A percentile compares a stretch with the other conserved stretches of the same genome.
Conservation (phyloP, 305 asterid species). For the Euphrasia arctica region DNA sequence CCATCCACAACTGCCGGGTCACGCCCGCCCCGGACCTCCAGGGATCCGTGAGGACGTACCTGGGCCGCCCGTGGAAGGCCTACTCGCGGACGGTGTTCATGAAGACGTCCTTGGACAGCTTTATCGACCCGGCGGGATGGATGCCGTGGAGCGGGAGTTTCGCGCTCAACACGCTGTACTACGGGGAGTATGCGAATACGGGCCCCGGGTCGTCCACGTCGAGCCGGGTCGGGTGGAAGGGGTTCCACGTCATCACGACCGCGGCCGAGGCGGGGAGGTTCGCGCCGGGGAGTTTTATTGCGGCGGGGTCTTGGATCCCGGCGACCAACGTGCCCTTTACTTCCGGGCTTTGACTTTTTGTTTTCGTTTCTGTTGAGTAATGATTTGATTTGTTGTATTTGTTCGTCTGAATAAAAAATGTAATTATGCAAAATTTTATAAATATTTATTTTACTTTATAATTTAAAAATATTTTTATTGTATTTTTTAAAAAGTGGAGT, state of each 20-base stretch:
- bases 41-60: conserved; percentile 60
- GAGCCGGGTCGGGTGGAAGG: conserved; percentile 77
- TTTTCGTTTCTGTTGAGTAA: background rate
- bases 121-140: conserved; percentile 83
- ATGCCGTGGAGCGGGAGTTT: conserved; percentile 77
- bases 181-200: conserved; percentile 81
- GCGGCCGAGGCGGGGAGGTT: conserved; percentile 62
- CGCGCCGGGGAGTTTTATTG: conserved; percentile 65
- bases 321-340: conserved; percentile 65
- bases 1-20: conserved; percentile 57
- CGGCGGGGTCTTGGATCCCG: conserved; percentile 73
- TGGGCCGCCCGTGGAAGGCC: conserved; percentile 87
- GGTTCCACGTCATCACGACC: conserved; percentile 64
- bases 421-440: no score
- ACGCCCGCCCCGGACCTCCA: conserved; percentile 51
- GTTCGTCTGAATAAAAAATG: no score
- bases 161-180: conserved; percentile 65
- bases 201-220: conserved; percentile 74
- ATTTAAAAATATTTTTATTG: no score
- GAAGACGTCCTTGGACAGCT: conserved; percentile 53
- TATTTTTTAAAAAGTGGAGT: no score
- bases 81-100: conserved; percentile 75
- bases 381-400: background rate
- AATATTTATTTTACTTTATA: no score
- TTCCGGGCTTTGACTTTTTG: conserved; percentile 45